Conservation (phyloP, 2,329 filamentous ascomycete species). For the Aspergillus sp. region DNA sequence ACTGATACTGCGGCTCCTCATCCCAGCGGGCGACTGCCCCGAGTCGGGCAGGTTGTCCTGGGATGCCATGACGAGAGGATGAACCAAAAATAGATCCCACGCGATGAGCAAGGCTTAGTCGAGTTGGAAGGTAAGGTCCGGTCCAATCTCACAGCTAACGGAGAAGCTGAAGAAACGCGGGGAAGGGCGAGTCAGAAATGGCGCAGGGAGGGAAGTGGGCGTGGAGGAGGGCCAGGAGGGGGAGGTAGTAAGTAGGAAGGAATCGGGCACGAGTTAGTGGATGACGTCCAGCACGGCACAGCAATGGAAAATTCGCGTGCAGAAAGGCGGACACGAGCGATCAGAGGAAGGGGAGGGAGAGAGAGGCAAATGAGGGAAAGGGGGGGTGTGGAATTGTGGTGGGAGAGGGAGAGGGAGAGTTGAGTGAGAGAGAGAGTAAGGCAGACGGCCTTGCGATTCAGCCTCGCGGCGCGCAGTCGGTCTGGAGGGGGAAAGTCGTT, state of each 20-base stretch:
- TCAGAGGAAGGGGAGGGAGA: neutral
- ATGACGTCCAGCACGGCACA: neutral
- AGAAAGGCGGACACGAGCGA: neutral
- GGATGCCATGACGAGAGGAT: constrained; percentile 33
- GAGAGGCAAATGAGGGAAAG: neutral
- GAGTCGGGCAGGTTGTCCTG: constrained; percentile 37
- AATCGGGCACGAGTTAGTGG: neutral
- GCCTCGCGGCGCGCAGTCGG: constrained; percentile 22
- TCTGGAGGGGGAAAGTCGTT: constrained; percentile 12
- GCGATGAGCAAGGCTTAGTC: constrained; percentile 20
- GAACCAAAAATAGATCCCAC: constrained; percentile 27
- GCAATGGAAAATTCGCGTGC: constrained; percentile 18
- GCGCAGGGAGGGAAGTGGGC: constrained; percentile 15
- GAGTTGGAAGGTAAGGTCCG: constrained; percentile 14
- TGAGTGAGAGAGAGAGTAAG: neutral
- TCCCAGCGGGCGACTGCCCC: constrained; percentile 39
- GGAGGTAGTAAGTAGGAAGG: neutral
- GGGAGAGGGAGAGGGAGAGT: neutral
- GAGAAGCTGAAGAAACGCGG: constrained; percentile 9
- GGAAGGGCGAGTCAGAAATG: constrained; percentile 14
- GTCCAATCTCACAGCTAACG: constrained; percentile 11
- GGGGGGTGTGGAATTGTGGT: neutral
- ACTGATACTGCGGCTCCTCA: constrained; percentile 46
- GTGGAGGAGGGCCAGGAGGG: neutral
- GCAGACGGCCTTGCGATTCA: constrained; percentile 21